Conservation (phyloP, 2,329 filamentous ascomycete genomes). For the Cercospora sojina region DNA sequence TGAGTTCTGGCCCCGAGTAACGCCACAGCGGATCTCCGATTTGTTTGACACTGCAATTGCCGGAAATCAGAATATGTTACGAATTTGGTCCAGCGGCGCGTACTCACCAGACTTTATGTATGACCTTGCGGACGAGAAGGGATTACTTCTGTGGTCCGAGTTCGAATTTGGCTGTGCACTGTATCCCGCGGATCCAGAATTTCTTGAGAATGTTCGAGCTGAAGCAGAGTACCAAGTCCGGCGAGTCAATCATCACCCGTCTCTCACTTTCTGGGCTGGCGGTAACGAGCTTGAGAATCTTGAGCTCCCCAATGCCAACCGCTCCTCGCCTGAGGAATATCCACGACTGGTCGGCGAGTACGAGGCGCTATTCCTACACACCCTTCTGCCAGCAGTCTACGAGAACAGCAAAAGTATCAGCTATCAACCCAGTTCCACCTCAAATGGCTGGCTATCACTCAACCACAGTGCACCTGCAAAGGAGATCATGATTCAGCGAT, state of each 20-base stretch:
- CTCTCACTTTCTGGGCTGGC: conserved; percentile 43
- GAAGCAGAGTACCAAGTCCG: conserved; percentile 62
- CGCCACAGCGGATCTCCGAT: conserved; percentile 50
- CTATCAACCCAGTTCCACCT: conserved; percentile 61
- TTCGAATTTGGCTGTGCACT: conserved; percentile 63
- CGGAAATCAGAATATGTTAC: conserved; percentile 64
- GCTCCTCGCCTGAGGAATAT: conserved; percentile 45
- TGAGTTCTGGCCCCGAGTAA: conserved; percentile 62
- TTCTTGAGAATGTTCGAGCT: conserved; percentile 55
- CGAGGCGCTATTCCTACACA: conserved; percentile 58
- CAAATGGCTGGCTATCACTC: conserved; percentile 57
- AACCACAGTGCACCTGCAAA: conserved; percentile 52
- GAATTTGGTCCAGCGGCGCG: conserved; percentile 60
- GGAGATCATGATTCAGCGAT: conserved; percentile 55
- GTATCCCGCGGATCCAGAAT: conserved; percentile 56
- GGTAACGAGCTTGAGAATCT: conserved; percentile 61
- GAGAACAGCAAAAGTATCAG: conserved; percentile 60
- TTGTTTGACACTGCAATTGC: conserved; percentile 57
- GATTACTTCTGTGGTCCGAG: conserved; percentile 62
- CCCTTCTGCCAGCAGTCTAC: conserved; percentile 57
- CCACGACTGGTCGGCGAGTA: conserved; percentile 52
- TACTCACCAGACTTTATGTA: conserved; percentile 64
- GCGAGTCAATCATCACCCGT: conserved; percentile 60
- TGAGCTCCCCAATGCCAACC: conserved; percentile 47
- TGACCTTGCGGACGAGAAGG: conserved; percentile 61